Evolutionary conservation across 75 land plant genomes (phyloP), one percentile per base, ranked within the genome.

Genomic region (Sequoia sempervirens): DNA sequence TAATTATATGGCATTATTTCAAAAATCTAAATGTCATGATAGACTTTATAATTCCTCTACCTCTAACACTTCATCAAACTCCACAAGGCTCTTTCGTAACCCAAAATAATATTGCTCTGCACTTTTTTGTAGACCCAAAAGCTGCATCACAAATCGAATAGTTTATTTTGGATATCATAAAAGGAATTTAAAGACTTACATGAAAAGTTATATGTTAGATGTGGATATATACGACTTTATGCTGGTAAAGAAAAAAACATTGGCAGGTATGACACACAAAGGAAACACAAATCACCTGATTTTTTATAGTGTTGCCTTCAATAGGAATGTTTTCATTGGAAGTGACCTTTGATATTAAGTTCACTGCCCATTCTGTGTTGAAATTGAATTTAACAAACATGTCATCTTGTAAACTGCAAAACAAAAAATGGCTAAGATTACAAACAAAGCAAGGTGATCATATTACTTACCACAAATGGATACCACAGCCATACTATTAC

Each of bases 1-100:
- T 20, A 5, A 61, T 61, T 61, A 23, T 23, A 23, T 61, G 28
- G n/a, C 28, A 26, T 61, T 6, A 61, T 61, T 61, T 61, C n/a
- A 26, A 23, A 34, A 50, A 61, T 20, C n/a, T 23, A 1, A 61
- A 70, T 30, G 32, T 70, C 14, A 70, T 70, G 14, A 28, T 32
- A 30, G 11, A 70, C 13, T 70, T 32, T 30, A 70, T 30, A 28
- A 41, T 81, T 38, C 40, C 4, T 32, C 54, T 88, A 96, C 99
- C 99, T 98, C 99, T 75, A 98, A 84, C 2, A 98, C 99, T 92
- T 96, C 98, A 86, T 98, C 99, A 84, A 95, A 98, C 85, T 98
- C 98, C 56, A 98, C 98, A 34, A 98, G 88, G 85, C 90, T 91
- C 88, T 95, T 96, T 80, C 99, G 88, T 64, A 94, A 89, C 14